These are phyloP conservation scores for Cyclocybe aegerita DNA, from an alignment of 768 basidiomycete species.

Conservation along the genomic window DNA sequence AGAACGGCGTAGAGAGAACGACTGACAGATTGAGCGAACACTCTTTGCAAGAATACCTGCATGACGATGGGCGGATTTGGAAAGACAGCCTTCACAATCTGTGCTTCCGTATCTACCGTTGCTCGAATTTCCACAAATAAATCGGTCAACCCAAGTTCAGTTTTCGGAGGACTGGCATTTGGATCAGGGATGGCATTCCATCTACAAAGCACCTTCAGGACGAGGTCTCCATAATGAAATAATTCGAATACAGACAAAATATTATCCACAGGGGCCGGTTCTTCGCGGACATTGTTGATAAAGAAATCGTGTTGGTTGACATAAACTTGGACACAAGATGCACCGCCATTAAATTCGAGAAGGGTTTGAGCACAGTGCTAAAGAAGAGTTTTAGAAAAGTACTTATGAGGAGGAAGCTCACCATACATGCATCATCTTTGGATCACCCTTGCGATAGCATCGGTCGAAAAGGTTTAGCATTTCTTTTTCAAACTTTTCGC, in stretches of 20 bases:
- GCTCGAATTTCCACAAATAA: conserved; percentile 85
- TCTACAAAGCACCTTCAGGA: conserved; percentile 36
- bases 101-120: conserved; percentile 93
- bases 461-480: conserved; percentile 95
- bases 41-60: conserved; percentile 96
- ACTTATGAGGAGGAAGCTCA: not conserved
- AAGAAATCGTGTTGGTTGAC: conserved; percentile 99
- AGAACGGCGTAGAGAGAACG: not conserved
- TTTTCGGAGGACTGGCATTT: conserved; percentile 69
- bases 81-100: conserved; percentile 98
- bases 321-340: conserved; percentile 96
- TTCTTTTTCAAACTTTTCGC: conserved; percentile 98
- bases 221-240: not conserved
- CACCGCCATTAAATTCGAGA: conserved; percentile 96
- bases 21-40: conserved; percentile 94
- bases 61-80: conserved; percentile 95
- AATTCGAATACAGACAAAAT: conserved; percentile 42
- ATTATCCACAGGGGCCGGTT: conserved; percentile 53
- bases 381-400: conserved; percentile 2
- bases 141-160: conserved; percentile 75
- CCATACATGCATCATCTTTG: conserved; percentile 97
- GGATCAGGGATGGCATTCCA: conserved; percentile 85
- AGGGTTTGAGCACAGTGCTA: conserved; percentile 98
- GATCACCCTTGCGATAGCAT: conserved; percentile 95
- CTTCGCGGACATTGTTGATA: conserved; percentile 85